Evolutionary conservation across 257 asterid genomes (phyloP), one percentile per base, ranked within the genome.

Genomic region (Leonotis leonurus): DNA sequence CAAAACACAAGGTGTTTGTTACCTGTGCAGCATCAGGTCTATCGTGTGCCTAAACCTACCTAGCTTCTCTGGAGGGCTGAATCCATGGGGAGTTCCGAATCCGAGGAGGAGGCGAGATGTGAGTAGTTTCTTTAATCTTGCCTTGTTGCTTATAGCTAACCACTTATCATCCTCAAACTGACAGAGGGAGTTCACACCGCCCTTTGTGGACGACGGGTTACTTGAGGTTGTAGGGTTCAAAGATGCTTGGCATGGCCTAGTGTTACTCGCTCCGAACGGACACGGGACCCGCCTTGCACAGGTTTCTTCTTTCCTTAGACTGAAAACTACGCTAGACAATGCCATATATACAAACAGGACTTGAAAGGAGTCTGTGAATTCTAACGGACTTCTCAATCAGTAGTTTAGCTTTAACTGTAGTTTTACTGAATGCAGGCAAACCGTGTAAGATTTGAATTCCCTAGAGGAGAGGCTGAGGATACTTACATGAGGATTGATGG

Each of bases 81-180:
- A 89, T 75, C 99, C 99, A 18, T 87, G 97, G 99, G 99, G 96
- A 64, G 85, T 92, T 62, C 97, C 97, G 5, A 79, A 75, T 65
- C 67, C 18, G 22, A 67, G 17, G 26, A 83, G 66, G 76, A 66
- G 69, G 0, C 81, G 78, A 5, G 83, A 90, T 68, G 96, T 87
- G n/a, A 70, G 95, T 76, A 64, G 25, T 58, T n/a, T 12, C 16
- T 32, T 8, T 26, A 58, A 25, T 26, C n/a, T n/a, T n/a, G n/a
- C n/a, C n/a, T n/a, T n/a, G n/a, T n/a, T n/a, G n/a, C n/a, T n/a
- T n/a, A n/a, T n/a, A 44, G 54, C 10, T 16, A 6, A 60, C 18
- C 10, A 3, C 1, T 22, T n/a, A 60, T 33, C 16, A 41, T 18
- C 13, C n/a, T 61, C 25, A 27, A 22, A 36, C 24, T 70, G 52